phyloP scores from a whole-genome alignment of 75 land plant genomes.

The Cupressus sempervirens region DNA sequence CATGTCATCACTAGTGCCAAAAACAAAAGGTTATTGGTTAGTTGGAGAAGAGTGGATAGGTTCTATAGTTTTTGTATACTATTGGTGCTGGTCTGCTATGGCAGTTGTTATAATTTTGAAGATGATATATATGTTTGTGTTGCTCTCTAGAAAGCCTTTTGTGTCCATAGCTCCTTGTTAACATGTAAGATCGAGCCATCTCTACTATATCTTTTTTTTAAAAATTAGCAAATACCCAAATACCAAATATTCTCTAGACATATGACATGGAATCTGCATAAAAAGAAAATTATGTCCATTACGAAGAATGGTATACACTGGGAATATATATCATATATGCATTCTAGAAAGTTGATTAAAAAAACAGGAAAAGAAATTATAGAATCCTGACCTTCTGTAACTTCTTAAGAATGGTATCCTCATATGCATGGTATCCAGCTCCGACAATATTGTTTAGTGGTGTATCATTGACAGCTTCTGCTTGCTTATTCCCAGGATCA shows the following conservation, averaged over 20 bases:
- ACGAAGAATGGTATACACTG: background rate
- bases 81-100: too few species aligned
- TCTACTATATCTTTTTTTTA: too few species aligned
- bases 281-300: background rate
- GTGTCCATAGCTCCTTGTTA: too few species aligned
- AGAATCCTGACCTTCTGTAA: constrained; percentile 40
- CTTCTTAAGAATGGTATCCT: constrained; percentile 49
- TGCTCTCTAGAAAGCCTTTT: too few species aligned
- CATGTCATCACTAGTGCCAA: too few species aligned
- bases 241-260: background rate
- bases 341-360: background rate
- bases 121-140: too few species aligned
- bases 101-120: too few species aligned
- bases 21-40: too few species aligned
- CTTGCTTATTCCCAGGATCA: background rate
- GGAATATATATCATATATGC: background rate
- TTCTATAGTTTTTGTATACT: too few species aligned
- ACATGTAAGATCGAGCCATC: too few species aligned
- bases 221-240: too few species aligned
- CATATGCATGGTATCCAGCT: constrained; percentile 48
- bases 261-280: background rate
- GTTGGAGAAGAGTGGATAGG: too few species aligned
- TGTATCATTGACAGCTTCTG: constrained; percentile 9
- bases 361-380: background rate
- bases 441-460: constrained; percentile 32